Base-by-base conservation (phyloP, 1,284 basidiomycete genomes). In the Leccinum pallidistipes region DNA sequence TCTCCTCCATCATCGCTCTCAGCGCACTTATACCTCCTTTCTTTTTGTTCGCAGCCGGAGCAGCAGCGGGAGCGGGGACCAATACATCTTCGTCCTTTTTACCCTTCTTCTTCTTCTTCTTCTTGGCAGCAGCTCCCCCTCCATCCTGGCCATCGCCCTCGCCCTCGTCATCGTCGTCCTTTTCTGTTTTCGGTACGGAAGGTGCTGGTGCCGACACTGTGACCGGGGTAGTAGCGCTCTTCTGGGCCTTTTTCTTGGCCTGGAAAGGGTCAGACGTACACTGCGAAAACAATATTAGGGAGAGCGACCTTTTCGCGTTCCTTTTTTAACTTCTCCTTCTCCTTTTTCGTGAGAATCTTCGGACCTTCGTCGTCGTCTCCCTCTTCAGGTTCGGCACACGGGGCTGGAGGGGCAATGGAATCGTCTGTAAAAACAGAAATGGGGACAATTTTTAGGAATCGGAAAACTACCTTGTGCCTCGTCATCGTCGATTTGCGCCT, bases 181-280 rank as follows among this genome's bases (percentile, higher is more conserved):
- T 69, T 3, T 71, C 64, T 32, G 59, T 65, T 31, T 70, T 65
- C 18, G 70, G 64, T 34, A 69, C 68, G 1, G 74, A 66, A 32
- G 59, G 59, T 53, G 29, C 50, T 38, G 70, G 56, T 32, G 64
- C 68, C 2, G 77, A 63, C 10, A 60, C 57, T 5, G 68, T 47
- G 24, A 27, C 38, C 11, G 31, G 27, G 47, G 58, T 24, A 68
- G 62, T 65, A 52, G 50, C 73, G 5, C 76, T 81, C 77, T 95
- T 95, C 78, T 95, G 93, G 10, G 91, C 93, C 76, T 97, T 97
- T 81, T 97, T 98, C 83, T 95, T 97, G 0, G 92, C 94, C 93
- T 95, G 71, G 4, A 52, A 54, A 27, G 61, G 57, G 60, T 60
- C 63, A 66, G 59, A 43, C 32, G 40, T 59, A 49, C 21, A 62